A percentile compares a stretch with the other conserved stretches of the same genome.
phyloP scores from a whole-genome alignment of 176 grass and related monocot genomes.

The Elymus sibiricus region DNA sequence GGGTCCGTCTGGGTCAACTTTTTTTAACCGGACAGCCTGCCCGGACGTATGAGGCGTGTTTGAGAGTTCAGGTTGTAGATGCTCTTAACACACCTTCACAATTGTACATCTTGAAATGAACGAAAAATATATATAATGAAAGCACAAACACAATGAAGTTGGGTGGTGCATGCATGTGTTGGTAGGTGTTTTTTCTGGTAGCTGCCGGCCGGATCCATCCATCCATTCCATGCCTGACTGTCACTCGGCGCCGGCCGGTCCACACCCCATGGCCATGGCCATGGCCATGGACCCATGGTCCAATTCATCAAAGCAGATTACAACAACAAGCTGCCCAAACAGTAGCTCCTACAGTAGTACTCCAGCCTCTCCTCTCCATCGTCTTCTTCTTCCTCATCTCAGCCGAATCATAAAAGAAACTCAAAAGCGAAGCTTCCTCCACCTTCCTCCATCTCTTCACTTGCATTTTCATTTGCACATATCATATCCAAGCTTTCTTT shows the following conservation, averaged over 20 bases:
- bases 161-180: neutral
- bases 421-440: neutral
- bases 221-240: neutral
- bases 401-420: neutral
- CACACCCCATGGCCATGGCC: neutral
- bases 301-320: neutral
- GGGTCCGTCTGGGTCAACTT: too few species aligned
- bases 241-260: neutral
- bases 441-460: neutral
- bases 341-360: neutral
- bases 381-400: neutral
- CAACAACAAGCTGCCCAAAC: neutral
- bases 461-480: neutral
- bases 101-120: neutral
- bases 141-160: neutral
- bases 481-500: neutral
- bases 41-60: too few species aligned
- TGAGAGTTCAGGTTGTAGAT: too few species aligned
- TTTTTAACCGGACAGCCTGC: too few species aligned
- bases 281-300: neutral
- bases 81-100: neutral
- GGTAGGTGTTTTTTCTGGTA: neutral
- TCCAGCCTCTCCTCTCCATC: neutral
- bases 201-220: neutral
- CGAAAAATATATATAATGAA: too few species aligned